phyloP scores from a whole-genome alignment of 208 protist genomes.

The Endotrypanum monterogeii region DNA sequence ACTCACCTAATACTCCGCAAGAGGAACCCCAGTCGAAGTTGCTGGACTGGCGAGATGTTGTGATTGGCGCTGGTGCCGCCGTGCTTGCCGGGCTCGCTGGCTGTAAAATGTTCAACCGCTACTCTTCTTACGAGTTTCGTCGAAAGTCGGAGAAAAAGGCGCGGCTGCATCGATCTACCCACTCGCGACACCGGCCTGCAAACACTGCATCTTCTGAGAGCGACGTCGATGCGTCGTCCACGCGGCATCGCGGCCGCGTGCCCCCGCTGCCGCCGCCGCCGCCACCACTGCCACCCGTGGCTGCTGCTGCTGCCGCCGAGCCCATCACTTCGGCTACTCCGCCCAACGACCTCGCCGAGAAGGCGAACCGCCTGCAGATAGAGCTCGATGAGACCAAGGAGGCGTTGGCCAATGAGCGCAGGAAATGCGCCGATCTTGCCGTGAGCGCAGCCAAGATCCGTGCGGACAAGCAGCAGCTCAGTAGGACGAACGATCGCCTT shows the following conservation, averaged over 20 bases:
- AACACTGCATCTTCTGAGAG: constrained; percentile 27
- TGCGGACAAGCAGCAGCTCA: constrained; percentile 53
- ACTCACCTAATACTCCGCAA: constrained; percentile 33
- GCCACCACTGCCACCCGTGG: constrained; percentile 26
- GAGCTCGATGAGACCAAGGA: constrained; percentile 75
- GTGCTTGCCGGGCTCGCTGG: constrained; percentile 48
- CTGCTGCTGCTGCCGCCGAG: constrained; percentile 8
- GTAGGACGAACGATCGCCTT: constrained; percentile 57
- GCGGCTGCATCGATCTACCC: constrained; percentile 12
- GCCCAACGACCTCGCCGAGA: constrained; percentile 25
- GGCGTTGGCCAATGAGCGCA: constrained; percentile 64
- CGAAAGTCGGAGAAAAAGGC: constrained; percentile 56
- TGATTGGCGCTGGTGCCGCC: constrained; percentile 72
- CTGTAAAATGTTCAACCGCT: constrained; percentile 70
- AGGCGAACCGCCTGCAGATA: constrained; percentile 46
- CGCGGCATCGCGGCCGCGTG: constrained; percentile 5
- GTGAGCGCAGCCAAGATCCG: constrained; percentile 60
- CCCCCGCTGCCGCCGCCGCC: constrained; percentile 18
- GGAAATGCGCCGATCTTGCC: constrained; percentile 62
- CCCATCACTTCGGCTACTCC: constrained; percentile 2
- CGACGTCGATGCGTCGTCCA: constrained; percentile 25
- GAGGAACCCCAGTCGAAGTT: constrained; percentile 19
- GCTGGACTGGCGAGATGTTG: constrained; percentile 76
- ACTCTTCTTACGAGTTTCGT: constrained; percentile 82
- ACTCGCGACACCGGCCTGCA: background rate